These are phyloP conservation scores for Conoideocrella luteorostrata DNA, from an alignment of 2,329 filamentous ascomycete species.

Conservation along the genomic window DNA sequence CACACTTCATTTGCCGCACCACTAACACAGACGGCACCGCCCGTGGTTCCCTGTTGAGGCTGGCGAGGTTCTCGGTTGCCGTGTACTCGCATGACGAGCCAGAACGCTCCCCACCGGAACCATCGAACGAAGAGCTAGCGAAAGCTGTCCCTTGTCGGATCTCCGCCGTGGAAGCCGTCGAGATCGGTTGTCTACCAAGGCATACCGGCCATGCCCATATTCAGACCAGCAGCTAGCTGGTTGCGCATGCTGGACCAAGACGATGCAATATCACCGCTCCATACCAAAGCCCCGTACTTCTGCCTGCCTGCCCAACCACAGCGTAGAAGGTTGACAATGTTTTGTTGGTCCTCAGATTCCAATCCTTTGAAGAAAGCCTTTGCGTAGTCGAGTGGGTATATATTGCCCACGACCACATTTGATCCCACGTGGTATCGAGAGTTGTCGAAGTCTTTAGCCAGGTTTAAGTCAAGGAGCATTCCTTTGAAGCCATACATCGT, in stretches of 20 bases:
- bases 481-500: too few species aligned
- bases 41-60: slow-evolving; percentile 25
- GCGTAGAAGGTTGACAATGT: slow-evolving; percentile 49
- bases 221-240: slow-evolving; percentile 58
- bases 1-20: slow-evolving; percentile 59
- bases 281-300: slow-evolving; percentile 58
- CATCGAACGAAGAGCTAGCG: slow-evolving; percentile 59
- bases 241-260: slow-evolving; percentile 54
- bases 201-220: slow-evolving; percentile 58
- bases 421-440: too few species aligned
- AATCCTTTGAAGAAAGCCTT: slow-evolving; percentile 55
- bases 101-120: slow-evolving; percentile 65
- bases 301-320: slow-evolving; percentile 51
- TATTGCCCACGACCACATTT: slow-evolving; percentile 44
- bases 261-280: slow-evolving; percentile 61
- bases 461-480: too few species aligned
- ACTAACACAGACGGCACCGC: slow-evolving; percentile 35
- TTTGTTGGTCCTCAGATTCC: slow-evolving; percentile 41
- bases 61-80: slow-evolving; percentile 56
- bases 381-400: slow-evolving; percentile 53
- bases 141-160: slow-evolving; percentile 48
- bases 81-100: slow-evolving; percentile 61
- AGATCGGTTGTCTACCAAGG: slow-evolving; percentile 68
- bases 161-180: slow-evolving; percentile 61
- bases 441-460: too few species aligned